A percentile compares a stretch with the other conserved stretches of the same genome.
Evolutionary conservation across 2,329 filamentous ascomycete genomes (phyloP).

Genomic region (Pseudogymnoascus sp.): DNA sequence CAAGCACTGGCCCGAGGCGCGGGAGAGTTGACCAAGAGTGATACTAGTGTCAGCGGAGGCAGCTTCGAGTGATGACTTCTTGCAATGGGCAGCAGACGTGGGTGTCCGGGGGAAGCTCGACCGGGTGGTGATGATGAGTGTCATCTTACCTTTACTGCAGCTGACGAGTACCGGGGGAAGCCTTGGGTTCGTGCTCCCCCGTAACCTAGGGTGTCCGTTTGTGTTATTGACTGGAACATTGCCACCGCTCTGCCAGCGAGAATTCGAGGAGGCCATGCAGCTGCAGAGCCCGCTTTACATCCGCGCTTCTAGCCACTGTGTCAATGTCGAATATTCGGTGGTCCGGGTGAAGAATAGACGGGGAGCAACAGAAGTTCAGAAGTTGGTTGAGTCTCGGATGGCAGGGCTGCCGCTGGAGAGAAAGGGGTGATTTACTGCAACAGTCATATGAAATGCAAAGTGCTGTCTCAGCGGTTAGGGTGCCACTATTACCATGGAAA

Average conservation of each 20-base stretch:
- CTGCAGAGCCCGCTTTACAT: background rate
- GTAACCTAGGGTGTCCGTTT: background rate
- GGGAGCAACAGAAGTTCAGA: background rate
- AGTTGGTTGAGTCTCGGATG: background rate
- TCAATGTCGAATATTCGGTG: background rate
- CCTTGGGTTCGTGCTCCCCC: slow-evolving; percentile 3
- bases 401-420: background rate
- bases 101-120: background rate
- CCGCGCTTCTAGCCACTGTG: background rate
- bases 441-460: slow-evolving; percentile 3
- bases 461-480: slow-evolving; percentile 5
- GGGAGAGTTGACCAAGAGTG: background rate
- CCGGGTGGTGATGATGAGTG: slow-evolving; percentile 11
- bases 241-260: background rate
- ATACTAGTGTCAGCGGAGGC: slow-evolving; percentile 8
- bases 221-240: slow-evolving; percentile 3
- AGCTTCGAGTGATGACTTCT: background rate
- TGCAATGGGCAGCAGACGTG: background rate
- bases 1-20: slow-evolving; percentile 1
- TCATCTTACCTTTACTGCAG: slow-evolving; percentile 9
- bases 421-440: background rate
- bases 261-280: slow-evolving; percentile 1
- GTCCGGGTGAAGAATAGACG: background rate
- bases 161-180: slow-evolving; percentile 1
- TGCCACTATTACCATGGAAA: slow-evolving; percentile 8